Percentiles rank a stretch among this genome's conserved stretches.
Evolutionary conservation across 2,329 filamentous ascomycete species (phyloP).

Genomic region (Knufia petricola): DNA sequence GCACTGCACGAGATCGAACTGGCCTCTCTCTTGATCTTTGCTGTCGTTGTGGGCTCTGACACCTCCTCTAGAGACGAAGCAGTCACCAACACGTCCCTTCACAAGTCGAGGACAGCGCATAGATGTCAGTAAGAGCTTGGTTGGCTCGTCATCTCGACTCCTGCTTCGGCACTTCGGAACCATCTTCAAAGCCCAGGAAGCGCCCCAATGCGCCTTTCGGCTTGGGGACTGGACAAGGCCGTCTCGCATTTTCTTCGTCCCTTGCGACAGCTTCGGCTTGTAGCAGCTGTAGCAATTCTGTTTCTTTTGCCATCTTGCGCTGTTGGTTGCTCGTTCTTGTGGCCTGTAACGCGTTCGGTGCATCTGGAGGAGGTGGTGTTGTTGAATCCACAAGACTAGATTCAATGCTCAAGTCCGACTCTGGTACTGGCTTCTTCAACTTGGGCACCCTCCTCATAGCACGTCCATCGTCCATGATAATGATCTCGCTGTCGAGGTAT

Average conservation of each 20-base stretch:
- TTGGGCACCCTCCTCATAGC: slow-evolving; percentile 29
- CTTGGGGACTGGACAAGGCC: slow-evolving; percentile 89
- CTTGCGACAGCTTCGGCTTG: slow-evolving; percentile 33
- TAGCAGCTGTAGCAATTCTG: slow-evolving; percentile 34
- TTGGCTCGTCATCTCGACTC: slow-evolving; percentile 1
- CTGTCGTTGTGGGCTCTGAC: no score
- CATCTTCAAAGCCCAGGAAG: slow-evolving; percentile 39
- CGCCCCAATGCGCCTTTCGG: slow-evolving; percentile 69
- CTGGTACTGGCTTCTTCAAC: slow-evolving; percentile 24
- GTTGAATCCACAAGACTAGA: no score
- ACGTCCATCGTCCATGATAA: slow-evolving; percentile 34
- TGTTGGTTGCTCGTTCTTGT: slow-evolving; percentile 26
- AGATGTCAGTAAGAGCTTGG: no score
- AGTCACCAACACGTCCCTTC: no score
- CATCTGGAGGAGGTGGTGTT: no score
- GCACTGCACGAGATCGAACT: no score
- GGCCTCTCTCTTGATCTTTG: no score
- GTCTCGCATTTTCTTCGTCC: slow-evolving; percentile 30
- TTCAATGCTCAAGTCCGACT: no score
- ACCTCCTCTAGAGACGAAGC: no score
- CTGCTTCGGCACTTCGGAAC: background rate
- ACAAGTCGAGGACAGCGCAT: no score
- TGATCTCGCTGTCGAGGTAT: slow-evolving; percentile 58
- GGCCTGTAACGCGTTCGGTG: no score
- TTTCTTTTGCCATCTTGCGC: slow-evolving; percentile 32